Conservation (phyloP, 1,284 basidiomycete species). For the Ceratobasidium sp. region DNA sequence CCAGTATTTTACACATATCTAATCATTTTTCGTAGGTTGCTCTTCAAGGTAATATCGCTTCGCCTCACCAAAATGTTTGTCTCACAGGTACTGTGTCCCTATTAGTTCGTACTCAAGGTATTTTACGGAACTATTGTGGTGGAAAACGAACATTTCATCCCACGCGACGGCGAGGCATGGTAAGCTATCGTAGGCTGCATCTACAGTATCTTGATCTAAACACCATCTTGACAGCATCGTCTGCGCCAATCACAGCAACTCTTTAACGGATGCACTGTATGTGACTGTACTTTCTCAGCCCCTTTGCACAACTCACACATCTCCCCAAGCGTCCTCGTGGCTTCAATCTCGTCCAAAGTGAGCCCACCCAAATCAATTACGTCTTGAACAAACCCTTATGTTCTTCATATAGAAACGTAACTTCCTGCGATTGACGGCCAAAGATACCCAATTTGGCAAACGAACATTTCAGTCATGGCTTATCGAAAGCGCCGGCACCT, state of each 20-base stretch:
- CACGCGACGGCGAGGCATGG: slow-evolving; percentile 77
- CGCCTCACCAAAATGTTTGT: neutral
- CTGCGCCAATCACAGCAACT: slow-evolving; percentile 85
- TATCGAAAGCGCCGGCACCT: slow-evolving; percentile 84
- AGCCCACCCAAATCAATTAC: slow-evolving; percentile 44
- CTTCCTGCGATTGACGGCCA: slow-evolving; percentile 83
- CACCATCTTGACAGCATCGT: slow-evolving; percentile 71
- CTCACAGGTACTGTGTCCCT: slow-evolving; percentile 55
- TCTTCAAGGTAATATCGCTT: slow-evolving; percentile 37
- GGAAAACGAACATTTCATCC: slow-evolving; percentile 77
- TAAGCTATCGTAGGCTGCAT: slow-evolving; percentile 57
- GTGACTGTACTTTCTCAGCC: slow-evolving; percentile 49
- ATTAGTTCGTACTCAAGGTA: slow-evolving; percentile 82
- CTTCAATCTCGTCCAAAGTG: slow-evolving; percentile 74
- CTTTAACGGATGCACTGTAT: slow-evolving; percentile 84
- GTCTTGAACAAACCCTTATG: slow-evolving; percentile 45
- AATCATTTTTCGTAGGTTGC: slow-evolving; percentile 15
- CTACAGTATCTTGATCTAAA: no score
- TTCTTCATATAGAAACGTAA: slow-evolving; percentile 64
- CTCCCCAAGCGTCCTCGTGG: slow-evolving; percentile 67
- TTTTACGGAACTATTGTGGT: slow-evolving; percentile 90
- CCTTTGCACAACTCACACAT: neutral
- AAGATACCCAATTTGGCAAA: slow-evolving; percentile 83
- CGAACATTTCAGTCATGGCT: slow-evolving; percentile 87
- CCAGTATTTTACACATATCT: neutral